phyloP scores from a whole-genome alignment of 768 basidiomycete genomes.

The Tremella fuciformis region DNA sequence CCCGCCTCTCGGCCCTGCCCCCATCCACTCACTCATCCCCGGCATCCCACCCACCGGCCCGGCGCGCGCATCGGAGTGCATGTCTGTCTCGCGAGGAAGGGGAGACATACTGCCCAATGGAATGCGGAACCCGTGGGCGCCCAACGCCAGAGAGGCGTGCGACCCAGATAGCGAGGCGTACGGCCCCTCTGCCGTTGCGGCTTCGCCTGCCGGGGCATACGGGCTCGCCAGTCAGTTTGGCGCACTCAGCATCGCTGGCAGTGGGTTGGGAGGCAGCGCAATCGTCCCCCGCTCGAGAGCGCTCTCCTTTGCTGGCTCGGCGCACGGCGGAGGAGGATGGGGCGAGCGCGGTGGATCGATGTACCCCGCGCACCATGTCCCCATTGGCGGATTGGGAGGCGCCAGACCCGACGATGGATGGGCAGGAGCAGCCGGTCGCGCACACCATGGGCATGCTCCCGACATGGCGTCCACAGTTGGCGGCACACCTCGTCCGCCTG shows the following conservation, averaged over 20 bases:
- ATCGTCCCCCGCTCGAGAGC: background rate
- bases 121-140: constrained; percentile 32
- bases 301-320: background rate
- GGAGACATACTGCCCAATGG: constrained; percentile 30
- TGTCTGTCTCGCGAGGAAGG: background rate
- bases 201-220: background rate
- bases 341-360: no score
- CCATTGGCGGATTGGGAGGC: constrained; percentile 4
- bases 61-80: constrained; percentile 5
- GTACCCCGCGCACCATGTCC: background rate
- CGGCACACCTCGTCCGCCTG: constrained; percentile 7
- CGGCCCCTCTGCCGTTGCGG: background rate
- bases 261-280: background rate
- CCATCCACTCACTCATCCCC: background rate
- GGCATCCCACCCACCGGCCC: constrained; percentile 12
- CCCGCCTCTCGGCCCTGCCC: constrained; percentile 3
- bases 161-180: constrained; percentile 3
- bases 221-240: background rate
- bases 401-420: constrained; percentile 36
- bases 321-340: background rate
- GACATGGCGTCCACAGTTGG: constrained; percentile 32
- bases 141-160: constrained; percentile 33
- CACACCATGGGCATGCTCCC: constrained; percentile 28
- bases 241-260: background rate
- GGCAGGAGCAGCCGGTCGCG: constrained; percentile 28